Percentiles rank a stretch among this genome's conserved stretches.
phyloP scores from a whole-genome alignment of 441 rosid species.

The Sinapis alba region DNA sequence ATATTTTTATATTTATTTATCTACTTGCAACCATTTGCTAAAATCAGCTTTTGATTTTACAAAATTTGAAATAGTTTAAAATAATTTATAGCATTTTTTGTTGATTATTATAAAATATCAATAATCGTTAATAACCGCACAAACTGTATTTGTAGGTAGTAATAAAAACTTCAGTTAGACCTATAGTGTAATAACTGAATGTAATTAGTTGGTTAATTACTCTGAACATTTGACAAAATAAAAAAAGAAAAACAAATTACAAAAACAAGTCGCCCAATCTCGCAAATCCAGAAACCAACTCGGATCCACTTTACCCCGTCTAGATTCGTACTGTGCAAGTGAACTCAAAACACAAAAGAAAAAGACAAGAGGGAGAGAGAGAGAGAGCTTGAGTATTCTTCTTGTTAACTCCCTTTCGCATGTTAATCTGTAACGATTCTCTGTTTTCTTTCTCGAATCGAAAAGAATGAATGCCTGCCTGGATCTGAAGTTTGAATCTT shows the following conservation, averaged over 20 bases:
- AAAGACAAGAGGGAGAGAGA: constrained; percentile 6
- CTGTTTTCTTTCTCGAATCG: constrained; percentile 7
- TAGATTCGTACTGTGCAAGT: constrained; percentile 33
- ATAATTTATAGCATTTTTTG: too few relatives aligned
- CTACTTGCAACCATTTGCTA: too few relatives aligned
- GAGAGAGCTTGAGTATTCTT: constrained; percentile 11
- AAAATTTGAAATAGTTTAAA: too few relatives aligned
- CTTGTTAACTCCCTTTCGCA: constrained; percentile 17
- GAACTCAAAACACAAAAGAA: constrained; percentile 25
- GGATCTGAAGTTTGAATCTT: constrained; percentile 38
- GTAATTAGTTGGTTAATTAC: constrained; percentile 1
- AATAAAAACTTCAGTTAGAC: too few relatives aligned
- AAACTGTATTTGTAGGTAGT: too few relatives aligned
- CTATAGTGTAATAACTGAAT: constrained; percentile 12
- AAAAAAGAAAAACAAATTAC: not conserved
- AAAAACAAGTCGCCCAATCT: constrained; percentile 8
- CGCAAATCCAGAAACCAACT: constrained; percentile 8
- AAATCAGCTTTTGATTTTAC: too few relatives aligned
- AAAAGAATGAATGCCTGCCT: constrained; percentile 13
- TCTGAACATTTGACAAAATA: not conserved
- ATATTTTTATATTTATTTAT: too few relatives aligned
- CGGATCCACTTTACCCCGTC: not conserved
- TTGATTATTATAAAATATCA: too few relatives aligned
- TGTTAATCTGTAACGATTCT: constrained; percentile 10
- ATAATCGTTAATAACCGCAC: too few relatives aligned